Conservation (phyloP, 371 early-diverging fungal species). For the Mortierella sp. region DNA sequence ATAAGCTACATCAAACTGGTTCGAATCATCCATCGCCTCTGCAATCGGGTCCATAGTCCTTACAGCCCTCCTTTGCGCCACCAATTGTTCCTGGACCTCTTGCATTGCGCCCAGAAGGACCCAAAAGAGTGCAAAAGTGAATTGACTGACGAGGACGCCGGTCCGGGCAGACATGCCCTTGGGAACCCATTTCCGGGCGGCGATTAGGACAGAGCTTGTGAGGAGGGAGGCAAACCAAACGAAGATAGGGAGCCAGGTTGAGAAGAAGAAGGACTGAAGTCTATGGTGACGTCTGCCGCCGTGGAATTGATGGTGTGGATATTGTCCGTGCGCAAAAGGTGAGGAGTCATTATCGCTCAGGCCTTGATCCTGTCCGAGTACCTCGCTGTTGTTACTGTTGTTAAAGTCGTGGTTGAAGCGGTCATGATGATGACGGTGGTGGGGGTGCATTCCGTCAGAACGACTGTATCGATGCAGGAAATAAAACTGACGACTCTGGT, state of each 20-base stretch:
- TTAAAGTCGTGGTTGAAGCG: neutral
- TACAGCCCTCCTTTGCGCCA: constrained; percentile 1
- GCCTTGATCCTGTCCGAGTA: neutral
- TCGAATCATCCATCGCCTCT: constrained; percentile 9
- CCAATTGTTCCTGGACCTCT: constrained; percentile 32
- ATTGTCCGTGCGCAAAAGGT: neutral
- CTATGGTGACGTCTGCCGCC: constrained; percentile 3
- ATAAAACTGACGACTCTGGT: constrained; percentile 43
- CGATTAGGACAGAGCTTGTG: constrained; percentile 14
- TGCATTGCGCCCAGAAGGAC: constrained; percentile 32
- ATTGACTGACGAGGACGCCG: constrained; percentile 35
- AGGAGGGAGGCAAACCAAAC: constrained; percentile 25
- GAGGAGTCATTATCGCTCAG: neutral
- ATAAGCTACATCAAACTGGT: neutral
- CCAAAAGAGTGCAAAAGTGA: constrained; percentile 40
- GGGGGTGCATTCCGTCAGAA: constrained; percentile 2
- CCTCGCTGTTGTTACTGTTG: neutral
- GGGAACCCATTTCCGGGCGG: constrained; percentile 28
- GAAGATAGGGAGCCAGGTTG: constrained; percentile 33
- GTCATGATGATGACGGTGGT: neutral
- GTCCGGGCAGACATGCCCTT: constrained; percentile 26
- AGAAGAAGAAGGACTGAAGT: constrained; percentile 7
- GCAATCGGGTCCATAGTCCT: neutral
- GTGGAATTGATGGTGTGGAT: neutral
- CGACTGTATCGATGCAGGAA: constrained; percentile 17